Percentiles rank a stretch among this genome's conserved stretches.
Evolutionary conservation across 2,329 filamentous ascomycete species (phyloP).

Genomic region (Bipolaris zeicola): DNA sequence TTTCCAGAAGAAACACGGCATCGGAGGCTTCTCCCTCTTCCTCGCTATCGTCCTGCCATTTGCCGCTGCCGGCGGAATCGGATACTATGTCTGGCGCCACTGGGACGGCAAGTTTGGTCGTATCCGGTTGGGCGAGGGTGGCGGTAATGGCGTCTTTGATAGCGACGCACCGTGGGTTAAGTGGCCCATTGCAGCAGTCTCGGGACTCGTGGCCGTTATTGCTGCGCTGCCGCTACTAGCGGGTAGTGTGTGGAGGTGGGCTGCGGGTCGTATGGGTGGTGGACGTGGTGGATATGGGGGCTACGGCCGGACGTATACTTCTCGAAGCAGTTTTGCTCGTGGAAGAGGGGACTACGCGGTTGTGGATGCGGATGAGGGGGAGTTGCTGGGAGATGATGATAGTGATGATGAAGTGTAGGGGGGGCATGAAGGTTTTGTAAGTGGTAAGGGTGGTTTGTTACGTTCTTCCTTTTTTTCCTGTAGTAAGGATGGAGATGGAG

Average conservation of each 20-base stretch:
- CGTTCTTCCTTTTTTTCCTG: not conserved
- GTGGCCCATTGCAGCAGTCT: slow-evolving; percentile 66
- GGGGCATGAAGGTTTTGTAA: not conserved
- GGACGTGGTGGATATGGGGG: slow-evolving; percentile 32
- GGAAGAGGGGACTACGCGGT: slow-evolving; percentile 85
- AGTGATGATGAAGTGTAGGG: slow-evolving; percentile 81
- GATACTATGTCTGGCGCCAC: slow-evolving; percentile 83
- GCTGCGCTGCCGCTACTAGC: slow-evolving; percentile 69
- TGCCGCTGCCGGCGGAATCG: slow-evolving; percentile 69
- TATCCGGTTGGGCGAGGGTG: slow-evolving; percentile 77
- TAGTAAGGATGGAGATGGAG: not conserved
- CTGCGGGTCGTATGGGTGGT: slow-evolving; percentile 58
- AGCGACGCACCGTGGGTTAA: slow-evolving; percentile 77
- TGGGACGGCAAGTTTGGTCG: slow-evolving; percentile 92
- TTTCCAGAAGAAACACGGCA: slow-evolving; percentile 73
- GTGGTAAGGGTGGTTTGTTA: not conserved
- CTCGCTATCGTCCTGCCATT: slow-evolving; percentile 82
- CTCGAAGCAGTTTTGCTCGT: slow-evolving; percentile 84
- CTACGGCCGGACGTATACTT: slow-evolving; percentile 71
- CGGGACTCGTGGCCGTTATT: slow-evolving; percentile 61
- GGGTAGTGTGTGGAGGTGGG: slow-evolving; percentile 73
- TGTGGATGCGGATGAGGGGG: slow-evolving; percentile 92
- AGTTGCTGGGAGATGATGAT: slow-evolving; percentile 90
- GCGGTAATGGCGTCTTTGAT: slow-evolving; percentile 51
- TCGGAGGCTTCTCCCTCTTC: slow-evolving; percentile 77